Evolutionary conservation across 805 yeast genomes (phyloP).

Genomic region (Ogataea nonfermentans): DNA sequence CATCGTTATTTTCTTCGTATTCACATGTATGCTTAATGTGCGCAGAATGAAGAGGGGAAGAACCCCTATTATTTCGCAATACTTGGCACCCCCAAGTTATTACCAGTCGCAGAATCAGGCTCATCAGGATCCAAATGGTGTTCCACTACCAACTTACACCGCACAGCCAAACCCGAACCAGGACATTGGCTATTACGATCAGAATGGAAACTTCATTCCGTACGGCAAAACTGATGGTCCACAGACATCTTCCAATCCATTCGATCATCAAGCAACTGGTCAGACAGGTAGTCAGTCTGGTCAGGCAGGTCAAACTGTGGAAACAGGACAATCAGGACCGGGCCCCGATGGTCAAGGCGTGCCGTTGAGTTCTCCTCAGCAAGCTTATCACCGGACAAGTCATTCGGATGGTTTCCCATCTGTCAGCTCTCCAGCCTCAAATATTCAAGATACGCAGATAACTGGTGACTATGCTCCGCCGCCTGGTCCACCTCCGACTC

Average conservation of each 20-base stretch:
- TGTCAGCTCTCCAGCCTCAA: slow-evolving; percentile 4
- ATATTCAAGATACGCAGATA: neutral
- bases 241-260: neutral
- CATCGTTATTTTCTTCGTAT: slow-evolving; percentile 44
- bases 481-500: slow-evolving; percentile 24
- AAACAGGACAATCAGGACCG: slow-evolving; percentile 12
- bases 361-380: slow-evolving; percentile 11
- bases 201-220: slow-evolving; percentile 49
- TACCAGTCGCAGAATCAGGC: slow-evolving; percentile 52
- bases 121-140: slow-evolving; percentile 41
- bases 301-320: too few relatives aligned
- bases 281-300: too few relatives aligned
- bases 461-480: slow-evolving; percentile 21
- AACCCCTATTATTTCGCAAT: slow-evolving; percentile 62
- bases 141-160: slow-evolving; percentile 67
- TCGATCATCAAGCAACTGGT: neutral
- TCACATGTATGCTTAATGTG: slow-evolving; percentile 54
- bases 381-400: slow-evolving; percentile 16
- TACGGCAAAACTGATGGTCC: slow-evolving; percentile 24
- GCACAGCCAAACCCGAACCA: slow-evolving; percentile 58
- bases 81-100: slow-evolving; percentile 65
- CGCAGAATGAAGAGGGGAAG: slow-evolving; percentile 50
- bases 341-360: slow-evolving; percentile 7
- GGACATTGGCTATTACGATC: slow-evolving; percentile 79
- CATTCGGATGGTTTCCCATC: slow-evolving; percentile 9